Percentiles rank a stretch among this genome's conserved stretches.
Conservation (phyloP, 31 red algal species). For the Odonthalia washingtoniensis region DNA sequence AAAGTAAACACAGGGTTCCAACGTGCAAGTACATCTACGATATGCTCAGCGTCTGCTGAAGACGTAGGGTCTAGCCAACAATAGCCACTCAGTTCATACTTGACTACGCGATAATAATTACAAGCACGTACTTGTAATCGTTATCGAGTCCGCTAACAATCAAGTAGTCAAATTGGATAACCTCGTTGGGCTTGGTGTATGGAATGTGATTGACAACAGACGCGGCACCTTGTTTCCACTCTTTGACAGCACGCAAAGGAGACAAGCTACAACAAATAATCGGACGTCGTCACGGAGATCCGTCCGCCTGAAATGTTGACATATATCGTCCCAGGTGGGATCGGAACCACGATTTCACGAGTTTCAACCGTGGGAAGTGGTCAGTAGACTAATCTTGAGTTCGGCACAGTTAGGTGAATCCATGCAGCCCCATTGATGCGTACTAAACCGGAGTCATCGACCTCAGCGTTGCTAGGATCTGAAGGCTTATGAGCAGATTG, state of each 20-base stretch:
- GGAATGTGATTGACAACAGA: constrained; percentile 28
- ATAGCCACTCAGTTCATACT: constrained; percentile 49
- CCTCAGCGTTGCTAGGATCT: neutral
- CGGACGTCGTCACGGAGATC: constrained; percentile 45
- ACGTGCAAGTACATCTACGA: constrained; percentile 20
- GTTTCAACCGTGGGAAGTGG: constrained; percentile 29
- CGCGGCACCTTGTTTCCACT: constrained; percentile 49
- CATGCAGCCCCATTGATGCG: constrained; percentile 36
- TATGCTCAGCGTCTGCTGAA: too few relatives aligned
- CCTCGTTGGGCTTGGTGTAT: constrained; percentile 30
- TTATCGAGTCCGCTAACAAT: constrained; percentile 33
- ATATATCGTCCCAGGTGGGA: constrained; percentile 37
- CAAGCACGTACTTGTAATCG: constrained; percentile 42
- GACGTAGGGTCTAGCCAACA: constrained; percentile 49
- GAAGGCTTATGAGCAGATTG: neutral
- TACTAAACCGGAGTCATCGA: neutral
- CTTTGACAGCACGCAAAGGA: constrained; percentile 31
- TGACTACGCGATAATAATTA: too few relatives aligned
- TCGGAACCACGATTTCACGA: constrained; percentile 32
- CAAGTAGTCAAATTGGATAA: constrained; percentile 56
- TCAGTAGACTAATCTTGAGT: constrained; percentile 52
- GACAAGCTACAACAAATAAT: constrained; percentile 32
- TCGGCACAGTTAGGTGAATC: constrained; percentile 35
- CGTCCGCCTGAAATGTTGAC: constrained; percentile 15
- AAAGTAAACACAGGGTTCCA: constrained; percentile 39